phyloP scores from a whole-genome alignment of 352 stramenopile species.

The Phytophthora lateralis region DNA sequence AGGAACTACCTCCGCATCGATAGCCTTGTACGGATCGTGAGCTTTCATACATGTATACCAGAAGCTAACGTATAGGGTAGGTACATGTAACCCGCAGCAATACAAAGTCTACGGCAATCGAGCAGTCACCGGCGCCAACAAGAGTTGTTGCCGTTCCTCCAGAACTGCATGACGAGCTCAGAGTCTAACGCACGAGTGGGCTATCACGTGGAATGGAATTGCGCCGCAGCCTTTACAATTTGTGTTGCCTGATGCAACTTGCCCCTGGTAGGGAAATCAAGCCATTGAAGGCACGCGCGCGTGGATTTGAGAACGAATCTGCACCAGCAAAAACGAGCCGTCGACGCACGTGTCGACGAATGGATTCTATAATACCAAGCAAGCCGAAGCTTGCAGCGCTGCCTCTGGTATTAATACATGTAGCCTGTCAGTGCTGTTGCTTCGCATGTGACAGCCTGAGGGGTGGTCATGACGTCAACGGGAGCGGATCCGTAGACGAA shows the following conservation, averaged over 20 bases:
- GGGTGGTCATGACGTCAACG: too few relatives aligned
- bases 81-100: neutral
- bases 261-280: neutral
- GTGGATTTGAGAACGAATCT: conserved; percentile 15
- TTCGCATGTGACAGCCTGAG: neutral
- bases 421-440: neutral
- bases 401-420: too few relatives aligned
- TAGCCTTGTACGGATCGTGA: conserved; percentile 15
- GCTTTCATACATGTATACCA: neutral
- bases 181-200: neutral
- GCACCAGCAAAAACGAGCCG: conserved; percentile 1
- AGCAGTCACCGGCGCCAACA: neutral
- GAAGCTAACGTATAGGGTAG: too few relatives aligned
- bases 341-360: neutral
- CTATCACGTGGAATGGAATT: neutral
- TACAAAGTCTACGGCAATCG: neutral
- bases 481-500: neutral
- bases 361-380: neutral
- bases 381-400: neutral
- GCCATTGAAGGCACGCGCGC: conserved; percentile 7
- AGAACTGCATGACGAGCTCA: neutral
- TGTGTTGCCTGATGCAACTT: neutral
- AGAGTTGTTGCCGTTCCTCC: neutral
- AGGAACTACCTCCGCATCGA: conserved; percentile 4
- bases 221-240: neutral